Evolutionary conservation across 345 rosid genomes (phyloP), one percentile per base, ranked within the genome.

Genomic region (Sonneratia alba): DNA sequence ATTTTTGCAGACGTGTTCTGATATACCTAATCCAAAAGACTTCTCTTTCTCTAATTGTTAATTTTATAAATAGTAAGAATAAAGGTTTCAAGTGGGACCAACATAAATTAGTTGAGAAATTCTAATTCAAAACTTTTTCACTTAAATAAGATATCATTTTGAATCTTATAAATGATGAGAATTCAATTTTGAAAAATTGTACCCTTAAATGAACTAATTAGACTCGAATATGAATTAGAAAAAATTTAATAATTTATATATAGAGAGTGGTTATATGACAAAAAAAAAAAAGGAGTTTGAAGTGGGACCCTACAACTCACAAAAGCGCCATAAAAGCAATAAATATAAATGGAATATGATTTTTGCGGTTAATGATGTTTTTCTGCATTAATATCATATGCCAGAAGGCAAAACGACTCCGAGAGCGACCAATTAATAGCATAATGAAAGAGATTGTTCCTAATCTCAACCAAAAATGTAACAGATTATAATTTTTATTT

Each of bases 21-120:
- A 79, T 72, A 57, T 69, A 81, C 86, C 86, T 83, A 81, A 79
- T 73, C 85, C 85, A 83, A 85, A 68, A 70, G 69, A 55, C 70
- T 77, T 40, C 61, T 76, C 75, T 72, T 59, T 57, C 72, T 67
- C 32, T 71, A 71, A 53, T 66, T 55, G 57, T 32, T 68, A 18
- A 45, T 43, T 43, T 71, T 18, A 51, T 63, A 61, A 15, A 61
- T 43, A 21, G 45, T 21, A 21, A 61, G 27, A 61, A 14, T 53
- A 70, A 56, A 51, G 72, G 71, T 56, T 48, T 36, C 68, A 27
- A 27, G 32, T 27, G 32, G 32, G 32, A 27, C 1, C 32, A 27
- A 27, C 32, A 27, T 27, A 0, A 27, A 27, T 27, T 27, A 27
- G 32, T 27, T 0, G 32, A 27, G 32, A n/a, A n/a, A n/a, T n/a